A percentile compares a stretch with the other conserved stretches of the same genome.
Evolutionary conservation across 2,329 filamentous ascomycete genomes (phyloP).

Genomic region (Diatrype stigma): DNA sequence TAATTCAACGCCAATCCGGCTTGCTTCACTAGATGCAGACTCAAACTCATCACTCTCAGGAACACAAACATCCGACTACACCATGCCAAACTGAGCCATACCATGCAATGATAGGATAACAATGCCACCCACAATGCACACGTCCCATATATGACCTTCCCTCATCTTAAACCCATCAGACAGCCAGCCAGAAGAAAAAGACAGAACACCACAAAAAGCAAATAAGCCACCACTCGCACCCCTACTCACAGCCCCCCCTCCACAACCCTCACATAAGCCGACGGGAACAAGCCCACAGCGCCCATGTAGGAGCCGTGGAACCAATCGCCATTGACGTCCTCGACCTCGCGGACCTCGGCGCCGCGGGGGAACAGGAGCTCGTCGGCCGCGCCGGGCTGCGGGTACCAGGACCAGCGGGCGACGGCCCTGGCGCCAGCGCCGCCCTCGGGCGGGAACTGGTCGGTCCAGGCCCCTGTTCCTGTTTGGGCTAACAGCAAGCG

Average conservation of each 20-base stretch:
- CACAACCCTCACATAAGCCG: slow-evolving; percentile 64
- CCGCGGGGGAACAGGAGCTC: slow-evolving; percentile 81
- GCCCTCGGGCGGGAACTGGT: slow-evolving; percentile 68
- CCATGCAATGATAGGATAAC: too few species aligned
- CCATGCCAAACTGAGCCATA: too few species aligned
- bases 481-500: slow-evolving; percentile 3
- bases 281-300: slow-evolving; percentile 72
- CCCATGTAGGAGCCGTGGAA: slow-evolving; percentile 84
- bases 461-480: slow-evolving; percentile 21
- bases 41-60: too few species aligned
- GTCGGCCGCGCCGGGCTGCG: slow-evolving; percentile 58
- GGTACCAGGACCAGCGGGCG: slow-evolving; percentile 77
- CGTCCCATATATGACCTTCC: too few species aligned
- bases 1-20: too few species aligned
- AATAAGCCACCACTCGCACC: slow-evolving; percentile 5
- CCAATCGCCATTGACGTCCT: slow-evolving; percentile 90
- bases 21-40: too few species aligned
- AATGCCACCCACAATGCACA: too few species aligned
- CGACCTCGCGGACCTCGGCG: slow-evolving; percentile 77
- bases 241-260: too few species aligned
- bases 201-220: not conserved
- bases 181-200: too few species aligned
- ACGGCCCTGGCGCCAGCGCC: slow-evolving; percentile 61
- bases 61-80: too few species aligned
- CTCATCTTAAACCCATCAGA: too few species aligned